A percentile compares a stretch with the other conserved stretches of the same genome.
These are phyloP conservation scores for Clonostachys chloroleuca DNA, from an alignment of 2,329 filamentous ascomycete species.

Conservation along the genomic window DNA sequence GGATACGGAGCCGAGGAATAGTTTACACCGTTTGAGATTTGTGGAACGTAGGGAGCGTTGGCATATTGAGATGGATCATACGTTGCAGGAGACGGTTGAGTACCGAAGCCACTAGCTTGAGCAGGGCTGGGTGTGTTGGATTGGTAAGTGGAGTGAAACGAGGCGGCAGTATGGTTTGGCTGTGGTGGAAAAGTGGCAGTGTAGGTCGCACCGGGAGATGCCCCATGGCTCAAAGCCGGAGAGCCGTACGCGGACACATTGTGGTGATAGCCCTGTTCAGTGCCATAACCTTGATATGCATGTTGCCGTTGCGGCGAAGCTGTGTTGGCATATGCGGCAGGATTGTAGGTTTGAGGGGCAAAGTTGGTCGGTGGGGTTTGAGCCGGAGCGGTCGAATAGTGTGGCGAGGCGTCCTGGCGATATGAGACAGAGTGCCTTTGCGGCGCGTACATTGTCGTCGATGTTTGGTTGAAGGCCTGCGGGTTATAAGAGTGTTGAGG, in stretches of 20 bases:
- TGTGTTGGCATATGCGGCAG: constrained; percentile 51
- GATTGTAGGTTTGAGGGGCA: constrained; percentile 52
- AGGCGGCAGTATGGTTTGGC: constrained; percentile 6
- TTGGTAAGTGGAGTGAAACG: constrained; percentile 3
- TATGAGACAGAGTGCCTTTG: constrained; percentile 43
- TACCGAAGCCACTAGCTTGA: constrained; percentile 16
- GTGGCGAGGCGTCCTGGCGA: constrained; percentile 29
- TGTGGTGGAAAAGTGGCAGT: constrained; percentile 13
- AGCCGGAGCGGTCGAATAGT: constrained; percentile 23
- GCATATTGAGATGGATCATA: constrained; percentile 30
- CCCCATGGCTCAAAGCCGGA: constrained; percentile 20
- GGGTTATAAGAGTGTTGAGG: constrained; percentile 63
- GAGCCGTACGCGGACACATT: constrained; percentile 27
- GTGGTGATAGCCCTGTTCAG: constrained; percentile 37
- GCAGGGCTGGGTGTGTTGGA: background rate
- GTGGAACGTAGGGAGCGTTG: constrained; percentile 21
- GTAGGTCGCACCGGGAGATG: constrained; percentile 29
- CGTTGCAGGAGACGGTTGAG: constrained; percentile 17
- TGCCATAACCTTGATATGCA: constrained; percentile 41
- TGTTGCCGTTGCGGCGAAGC: constrained; percentile 43
- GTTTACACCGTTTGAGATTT: constrained; percentile 32
- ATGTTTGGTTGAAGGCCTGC: constrained; percentile 47
- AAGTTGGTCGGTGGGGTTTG: constrained; percentile 34
- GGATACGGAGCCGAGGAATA: constrained; percentile 46
- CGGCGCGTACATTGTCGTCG: constrained; percentile 8